phyloP scores from a whole-genome alignment of 2,329 filamentous ascomycete genomes.

The Eutypella sp. region DNA sequence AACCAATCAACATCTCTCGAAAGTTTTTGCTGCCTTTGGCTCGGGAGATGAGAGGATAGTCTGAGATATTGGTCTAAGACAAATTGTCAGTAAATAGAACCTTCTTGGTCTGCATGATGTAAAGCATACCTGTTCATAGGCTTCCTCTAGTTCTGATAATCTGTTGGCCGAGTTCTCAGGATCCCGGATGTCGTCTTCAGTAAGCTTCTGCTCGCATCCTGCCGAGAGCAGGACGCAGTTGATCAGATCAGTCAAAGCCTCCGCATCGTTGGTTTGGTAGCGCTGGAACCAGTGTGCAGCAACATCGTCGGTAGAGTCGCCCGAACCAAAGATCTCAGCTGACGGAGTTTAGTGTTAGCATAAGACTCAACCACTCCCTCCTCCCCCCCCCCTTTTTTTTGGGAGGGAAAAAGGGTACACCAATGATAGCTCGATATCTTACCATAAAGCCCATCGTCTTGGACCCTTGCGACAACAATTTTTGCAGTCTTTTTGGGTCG shows the following conservation, averaged over 20 bases:
- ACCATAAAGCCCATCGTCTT: constrained; percentile 54
- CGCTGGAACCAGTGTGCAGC: constrained; percentile 56
- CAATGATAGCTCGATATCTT: constrained; percentile 24
- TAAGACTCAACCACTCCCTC: no score
- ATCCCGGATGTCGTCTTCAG: constrained; percentile 79
- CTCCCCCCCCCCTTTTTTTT: no score
- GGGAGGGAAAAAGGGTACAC: no score
- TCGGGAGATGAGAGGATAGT: constrained; percentile 87
- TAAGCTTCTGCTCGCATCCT: constrained; percentile 76
- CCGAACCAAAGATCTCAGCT: constrained; percentile 62
- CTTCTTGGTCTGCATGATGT: background rate
- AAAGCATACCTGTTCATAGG: constrained; percentile 74
- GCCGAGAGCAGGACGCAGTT: constrained; percentile 66
- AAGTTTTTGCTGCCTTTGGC: constrained; percentile 73
- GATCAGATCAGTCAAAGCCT: constrained; percentile 56
- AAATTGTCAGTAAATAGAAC: constrained; percentile 22
- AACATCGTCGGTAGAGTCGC: constrained; percentile 50
- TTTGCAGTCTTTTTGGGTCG: constrained; percentile 53
- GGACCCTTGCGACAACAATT: constrained; percentile 45
- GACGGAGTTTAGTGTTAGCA: constrained; percentile 15
- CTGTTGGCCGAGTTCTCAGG: constrained; percentile 78
- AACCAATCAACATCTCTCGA: constrained; percentile 69
- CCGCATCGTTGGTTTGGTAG: constrained; percentile 50
- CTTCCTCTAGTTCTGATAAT: constrained; percentile 78
- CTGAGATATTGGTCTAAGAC: constrained; percentile 63